A percentile compares a stretch with the other conserved stretches of the same genome.
phyloP scores from a whole-genome alignment of 768 basidiomycete species.

The Ephemerocybe angulata region DNA sequence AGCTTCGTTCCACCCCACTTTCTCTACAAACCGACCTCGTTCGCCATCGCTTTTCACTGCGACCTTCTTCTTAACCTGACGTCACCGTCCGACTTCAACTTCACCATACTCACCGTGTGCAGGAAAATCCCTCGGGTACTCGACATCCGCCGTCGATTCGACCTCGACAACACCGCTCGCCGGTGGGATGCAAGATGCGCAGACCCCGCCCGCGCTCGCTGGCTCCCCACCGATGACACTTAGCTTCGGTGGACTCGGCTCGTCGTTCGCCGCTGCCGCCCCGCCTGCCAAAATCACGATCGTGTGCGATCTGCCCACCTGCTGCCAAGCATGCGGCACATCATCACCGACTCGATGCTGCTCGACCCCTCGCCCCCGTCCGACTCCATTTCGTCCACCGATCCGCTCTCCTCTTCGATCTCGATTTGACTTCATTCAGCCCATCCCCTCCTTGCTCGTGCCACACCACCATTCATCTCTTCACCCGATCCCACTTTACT shows the following conservation, averaged over 20 bases:
- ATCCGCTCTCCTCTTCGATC: conserved; percentile 32
- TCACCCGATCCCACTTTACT: too few species aligned
- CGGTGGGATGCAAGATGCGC: neutral
- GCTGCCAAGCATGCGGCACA: neutral
- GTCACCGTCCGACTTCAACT: too few species aligned
- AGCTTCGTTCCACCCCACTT: too few species aligned
- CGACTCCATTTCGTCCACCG: conserved; percentile 25
- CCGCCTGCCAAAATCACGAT: conserved; percentile 30
- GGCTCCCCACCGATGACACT: conserved; percentile 28
- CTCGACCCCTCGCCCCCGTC: neutral
- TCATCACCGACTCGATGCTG: neutral
- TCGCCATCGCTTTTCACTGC: too few species aligned
- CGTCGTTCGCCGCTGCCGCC: conserved; percentile 26
- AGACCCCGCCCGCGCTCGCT: neutral
- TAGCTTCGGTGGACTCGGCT: conserved; percentile 40
- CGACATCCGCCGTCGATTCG: neutral
- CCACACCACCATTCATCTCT: too few species aligned
- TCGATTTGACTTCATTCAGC: too few species aligned
- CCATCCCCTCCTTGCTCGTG: too few species aligned
- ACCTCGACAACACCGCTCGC: conserved; percentile 8
- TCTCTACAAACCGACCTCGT: too few species aligned
- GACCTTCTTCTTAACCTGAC: too few species aligned
- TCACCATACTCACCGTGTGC: too few species aligned
- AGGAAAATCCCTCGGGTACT: neutral
- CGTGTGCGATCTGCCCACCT: neutral